Conservation (phyloP, 345 rosid species). For the Citrus glauca region DNA sequence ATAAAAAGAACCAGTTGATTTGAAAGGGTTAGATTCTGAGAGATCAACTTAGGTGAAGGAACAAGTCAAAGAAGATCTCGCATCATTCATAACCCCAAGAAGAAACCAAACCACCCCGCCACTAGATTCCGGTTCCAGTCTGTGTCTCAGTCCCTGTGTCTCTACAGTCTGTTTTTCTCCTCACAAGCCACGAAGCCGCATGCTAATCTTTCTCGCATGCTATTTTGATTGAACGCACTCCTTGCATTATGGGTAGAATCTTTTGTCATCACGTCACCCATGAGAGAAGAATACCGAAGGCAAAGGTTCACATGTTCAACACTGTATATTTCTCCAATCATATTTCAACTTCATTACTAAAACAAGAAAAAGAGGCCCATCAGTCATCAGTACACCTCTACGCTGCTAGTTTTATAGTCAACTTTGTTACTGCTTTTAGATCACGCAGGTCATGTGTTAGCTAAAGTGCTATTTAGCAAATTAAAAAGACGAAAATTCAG, state of each 20-base stretch:
- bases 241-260: not conserved
- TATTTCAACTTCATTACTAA: not conserved
- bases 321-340: not conserved
- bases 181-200: not conserved
- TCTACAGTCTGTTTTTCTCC: not conserved
- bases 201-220: not conserved
- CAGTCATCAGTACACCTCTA: not conserved
- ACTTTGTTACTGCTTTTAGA: not conserved
- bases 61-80: constrained; percentile 19
- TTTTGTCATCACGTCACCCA: not conserved
- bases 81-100: not conserved
- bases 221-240: not conserved
- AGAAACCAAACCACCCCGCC: not conserved
- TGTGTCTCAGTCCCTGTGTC: not conserved
- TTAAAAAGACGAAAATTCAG: not conserved
- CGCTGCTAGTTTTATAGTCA: not conserved
- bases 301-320: not conserved
- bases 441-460: no score
- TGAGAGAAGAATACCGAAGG: not conserved
- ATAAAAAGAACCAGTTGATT: constrained; percentile 15
- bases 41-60: constrained; percentile 19
- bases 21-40: constrained; percentile 27
- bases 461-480: not conserved
- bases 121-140: not conserved
- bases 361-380: not conserved